Evolutionary conservation across 495 filamentous ascomycete genomes (phyloP).

Genomic region (Ascodesmis nigricans): DNA sequence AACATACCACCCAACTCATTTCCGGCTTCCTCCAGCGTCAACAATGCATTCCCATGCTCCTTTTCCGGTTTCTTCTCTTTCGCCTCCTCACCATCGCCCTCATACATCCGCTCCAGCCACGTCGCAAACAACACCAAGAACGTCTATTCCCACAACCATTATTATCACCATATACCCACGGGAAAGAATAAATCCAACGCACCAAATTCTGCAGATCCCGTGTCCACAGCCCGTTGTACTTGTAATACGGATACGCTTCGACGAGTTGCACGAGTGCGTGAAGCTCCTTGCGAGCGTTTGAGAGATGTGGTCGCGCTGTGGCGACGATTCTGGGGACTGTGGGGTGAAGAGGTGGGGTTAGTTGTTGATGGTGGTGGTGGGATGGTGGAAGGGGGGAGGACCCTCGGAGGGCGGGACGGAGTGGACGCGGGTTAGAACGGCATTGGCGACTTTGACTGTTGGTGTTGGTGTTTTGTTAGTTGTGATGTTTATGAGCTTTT

Average conservation of each 20-base stretch:
- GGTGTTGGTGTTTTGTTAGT: no score
- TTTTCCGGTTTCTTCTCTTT: no score
- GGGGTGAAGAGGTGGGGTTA: constrained; percentile 5
- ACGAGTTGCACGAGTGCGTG: constrained; percentile 42
- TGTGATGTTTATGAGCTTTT: constrained; percentile 7
- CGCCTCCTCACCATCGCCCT: constrained; percentile 4
- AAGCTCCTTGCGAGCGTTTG: constrained; percentile 33
- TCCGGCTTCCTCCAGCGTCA: constrained; percentile 77
- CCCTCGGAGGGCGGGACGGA: constrained; percentile 58
- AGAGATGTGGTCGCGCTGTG: constrained; percentile 34
- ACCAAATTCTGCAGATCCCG: constrained; percentile 67
- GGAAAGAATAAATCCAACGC: constrained; percentile 41
- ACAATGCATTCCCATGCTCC: constrained; percentile 37
- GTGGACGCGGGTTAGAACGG: constrained; percentile 70
- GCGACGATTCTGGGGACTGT: constrained; percentile 28
- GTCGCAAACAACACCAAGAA: constrained; percentile 16
- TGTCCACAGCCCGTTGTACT: constrained; percentile 72
- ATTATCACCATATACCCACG: constrained; percentile 24
- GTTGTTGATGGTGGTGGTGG: background rate
- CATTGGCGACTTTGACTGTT: constrained; percentile 42
- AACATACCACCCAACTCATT: constrained; percentile 44
- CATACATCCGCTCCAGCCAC: constrained; percentile 16
- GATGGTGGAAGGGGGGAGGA: constrained; percentile 26
- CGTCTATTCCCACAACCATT: constrained; percentile 22
- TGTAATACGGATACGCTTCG: constrained; percentile 82